Conservation (phyloP, 1,284 basidiomycete species). For the Athelia sp. region DNA sequence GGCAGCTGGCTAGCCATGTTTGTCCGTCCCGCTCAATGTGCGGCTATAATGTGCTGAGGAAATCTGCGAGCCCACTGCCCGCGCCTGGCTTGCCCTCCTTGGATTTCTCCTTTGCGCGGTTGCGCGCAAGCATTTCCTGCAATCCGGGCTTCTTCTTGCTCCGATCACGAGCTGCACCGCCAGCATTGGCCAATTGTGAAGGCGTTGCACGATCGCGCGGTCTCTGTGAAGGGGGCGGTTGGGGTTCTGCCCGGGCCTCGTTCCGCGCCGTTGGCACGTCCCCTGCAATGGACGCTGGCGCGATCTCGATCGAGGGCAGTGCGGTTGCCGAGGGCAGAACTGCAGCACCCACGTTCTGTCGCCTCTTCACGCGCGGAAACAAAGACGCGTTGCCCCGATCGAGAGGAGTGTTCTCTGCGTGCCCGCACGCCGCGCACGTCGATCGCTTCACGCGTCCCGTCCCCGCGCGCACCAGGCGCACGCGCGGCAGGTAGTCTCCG, state of each 20-base stretch:
- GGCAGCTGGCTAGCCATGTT: too few relatives aligned
- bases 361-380: conserved; percentile 8
- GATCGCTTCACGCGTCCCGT: conserved; percentile 1
- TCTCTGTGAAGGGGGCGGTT: background rate
- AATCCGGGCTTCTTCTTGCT: conserved; percentile 46
- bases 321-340: conserved; percentile 1
- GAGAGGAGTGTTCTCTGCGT: conserved; percentile 2
- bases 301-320: conserved; percentile 15
- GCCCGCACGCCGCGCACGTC: background rate
- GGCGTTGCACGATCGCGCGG: background rate
- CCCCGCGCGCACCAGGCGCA: background rate
- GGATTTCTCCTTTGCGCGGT: conserved; percentile 39
- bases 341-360: conserved; percentile 1
- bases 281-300: background rate
- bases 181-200: background rate
- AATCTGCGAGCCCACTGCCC: conserved; percentile 45
- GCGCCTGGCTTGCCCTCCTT: conserved; percentile 23
- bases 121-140: conserved; percentile 57
- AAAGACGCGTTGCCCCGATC: conserved; percentile 6
- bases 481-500: conserved; percentile 2
- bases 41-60: conserved; percentile 44
- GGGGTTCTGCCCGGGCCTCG: background rate
- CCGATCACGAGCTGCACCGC: conserved; percentile 8
- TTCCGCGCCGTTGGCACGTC: background rate
- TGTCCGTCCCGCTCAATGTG: too few relatives aligned